phyloP scores from a whole-genome alignment of 2,329 filamentous ascomycete genomes.

The Curvularia sp. region DNA sequence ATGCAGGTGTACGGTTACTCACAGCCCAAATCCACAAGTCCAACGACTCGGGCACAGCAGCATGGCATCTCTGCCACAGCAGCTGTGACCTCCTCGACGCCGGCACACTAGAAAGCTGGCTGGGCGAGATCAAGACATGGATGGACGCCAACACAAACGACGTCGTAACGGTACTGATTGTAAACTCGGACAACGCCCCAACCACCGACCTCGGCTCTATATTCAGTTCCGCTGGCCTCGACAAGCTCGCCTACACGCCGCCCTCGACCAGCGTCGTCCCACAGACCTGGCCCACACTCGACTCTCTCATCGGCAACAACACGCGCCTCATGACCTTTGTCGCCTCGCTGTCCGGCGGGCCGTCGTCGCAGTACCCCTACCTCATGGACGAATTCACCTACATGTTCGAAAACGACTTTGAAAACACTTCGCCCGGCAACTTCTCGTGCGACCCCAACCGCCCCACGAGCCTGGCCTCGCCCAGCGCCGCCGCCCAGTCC shows the following conservation, averaged over 20 bases:
- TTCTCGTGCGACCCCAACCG: slow-evolving; percentile 78
- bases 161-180: slow-evolving; percentile 76
- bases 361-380: slow-evolving; percentile 58
- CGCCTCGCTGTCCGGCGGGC: slow-evolving; percentile 55
- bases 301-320: slow-evolving; percentile 68
- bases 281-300: slow-evolving; percentile 73
- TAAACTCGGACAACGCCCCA: slow-evolving; percentile 70
- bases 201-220: slow-evolving; percentile 63
- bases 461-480: slow-evolving; percentile 61
- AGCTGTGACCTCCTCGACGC: slow-evolving; percentile 72
- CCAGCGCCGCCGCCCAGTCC: slow-evolving; percentile 60
- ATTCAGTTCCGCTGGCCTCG: slow-evolving; percentile 61
- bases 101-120: slow-evolving; percentile 70
- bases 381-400: slow-evolving; percentile 69
- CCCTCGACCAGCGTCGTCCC: slow-evolving; percentile 56
- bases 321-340: slow-evolving; percentile 75
- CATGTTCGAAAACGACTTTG: slow-evolving; percentile 76
- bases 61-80: slow-evolving; percentile 74
- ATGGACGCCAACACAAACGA: slow-evolving; percentile 74
- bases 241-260: slow-evolving; percentile 62
- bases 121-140: slow-evolving; percentile 70
- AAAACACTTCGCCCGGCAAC: slow-evolving; percentile 66
- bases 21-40: slow-evolving; percentile 75
- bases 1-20: slow-evolving; percentile 74
- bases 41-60: slow-evolving; percentile 46